Percentiles rank a stretch among this genome's conserved stretches.
phyloP scores from a whole-genome alignment of 2,329 filamentous ascomycete genomes.

The Pleomassaria siparia region DNA sequence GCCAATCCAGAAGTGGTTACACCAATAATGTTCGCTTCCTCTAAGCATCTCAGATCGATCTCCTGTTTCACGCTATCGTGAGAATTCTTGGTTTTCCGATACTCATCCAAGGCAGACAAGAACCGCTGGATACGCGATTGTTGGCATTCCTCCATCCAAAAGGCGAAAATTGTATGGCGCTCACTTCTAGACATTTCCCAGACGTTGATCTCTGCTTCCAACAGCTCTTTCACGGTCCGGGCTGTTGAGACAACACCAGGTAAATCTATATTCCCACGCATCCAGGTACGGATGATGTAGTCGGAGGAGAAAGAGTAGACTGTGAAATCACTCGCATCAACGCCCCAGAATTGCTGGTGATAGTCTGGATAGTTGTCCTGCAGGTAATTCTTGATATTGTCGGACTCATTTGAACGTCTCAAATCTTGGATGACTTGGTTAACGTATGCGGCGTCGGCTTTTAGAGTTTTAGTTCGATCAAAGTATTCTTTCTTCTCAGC shows the following conservation, averaged over 20 bases:
- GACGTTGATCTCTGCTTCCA: conserved; percentile 1
- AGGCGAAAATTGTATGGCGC: conserved; percentile 5
- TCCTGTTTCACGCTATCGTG: conserved; percentile 29
- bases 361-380: too few species aligned
- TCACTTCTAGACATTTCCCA: conserved; percentile 11
- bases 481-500: too few species aligned
- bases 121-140: conserved; percentile 14
- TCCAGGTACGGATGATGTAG: conserved; percentile 2
- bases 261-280: too few species aligned
- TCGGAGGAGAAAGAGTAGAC: too few species aligned
- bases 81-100: conserved; percentile 11
- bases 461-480: too few species aligned
- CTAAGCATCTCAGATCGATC: conserved; percentile 35
- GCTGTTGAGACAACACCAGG: not conserved
- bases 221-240: not conserved
- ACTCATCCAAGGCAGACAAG: conserved; percentile 13
- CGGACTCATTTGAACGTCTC: too few species aligned
- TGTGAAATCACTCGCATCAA: too few species aligned
- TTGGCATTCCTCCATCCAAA: conserved; percentile 11
- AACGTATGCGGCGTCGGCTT: too few species aligned
- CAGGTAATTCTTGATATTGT: too few species aligned
- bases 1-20: conserved; percentile 62
- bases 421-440: too few species aligned
- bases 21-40: conserved; percentile 54
- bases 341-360: too few species aligned